Evolutionary conservation across 139 green algal species (phyloP), one percentile per base, ranked within the genome.

Genomic region (Chlorella sp.): DNA sequence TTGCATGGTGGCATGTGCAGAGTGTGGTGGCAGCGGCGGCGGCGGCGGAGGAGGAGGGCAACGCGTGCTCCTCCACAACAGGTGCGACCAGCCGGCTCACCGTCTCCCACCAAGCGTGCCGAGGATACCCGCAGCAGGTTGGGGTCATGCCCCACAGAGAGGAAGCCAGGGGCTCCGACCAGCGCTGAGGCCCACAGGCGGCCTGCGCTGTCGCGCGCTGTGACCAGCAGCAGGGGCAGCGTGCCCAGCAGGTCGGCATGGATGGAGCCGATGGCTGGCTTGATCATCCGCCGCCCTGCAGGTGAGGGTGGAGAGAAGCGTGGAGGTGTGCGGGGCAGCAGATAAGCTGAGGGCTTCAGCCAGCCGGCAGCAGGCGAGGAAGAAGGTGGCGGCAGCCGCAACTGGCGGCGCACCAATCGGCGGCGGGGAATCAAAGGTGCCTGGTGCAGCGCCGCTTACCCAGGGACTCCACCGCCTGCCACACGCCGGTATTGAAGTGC

Each of bases 211-310:
- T 76, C 70, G 24, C 38, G 40, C 8, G 40, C 70, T 19, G 70
- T 76, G 40, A 76, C 41, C 44, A 56, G 41, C 41, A 76, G 70
- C 24, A 76, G 11, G 26, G 70, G 70, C 40, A 76, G 70, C 70
- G 22, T 32, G 40, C 41, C 7, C 34, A 76, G 70, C 24, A 76
- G 40, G 41, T 34, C 41, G 16, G 40, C 70, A 16, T 76, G 70
- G 40, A 51, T 41, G 4, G 40, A 1, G 26, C 32, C 36, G 70
- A 48, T 26, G 2, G 40, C 40, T 38, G 40, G 70, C 41, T 76
- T 76, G 40, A 76, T 76, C 70, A 76, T 76, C 2, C 70, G 40
- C 9, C 70, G 70, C 20, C 70, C 70, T 76, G 70, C 40, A 76
- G 70, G 36, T 1, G n/a, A n/a, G 38, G 14, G 17, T n/a, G 20